Percentiles rank a stretch among this genome's conserved stretches.
phyloP scores from a whole-genome alignment of 345 rosid genomes.

The Ricinus communis region DNA sequence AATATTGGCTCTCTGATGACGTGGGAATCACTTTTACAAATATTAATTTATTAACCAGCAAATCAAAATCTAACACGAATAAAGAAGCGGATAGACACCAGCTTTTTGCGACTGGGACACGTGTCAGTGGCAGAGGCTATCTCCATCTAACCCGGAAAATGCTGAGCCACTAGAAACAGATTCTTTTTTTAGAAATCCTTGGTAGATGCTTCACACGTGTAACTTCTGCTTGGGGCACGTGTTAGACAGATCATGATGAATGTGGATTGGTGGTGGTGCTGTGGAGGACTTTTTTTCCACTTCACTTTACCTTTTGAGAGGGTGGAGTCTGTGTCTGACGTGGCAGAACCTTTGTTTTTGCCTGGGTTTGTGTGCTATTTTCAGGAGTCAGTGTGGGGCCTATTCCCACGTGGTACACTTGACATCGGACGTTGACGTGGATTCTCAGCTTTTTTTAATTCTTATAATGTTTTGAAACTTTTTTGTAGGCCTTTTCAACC shows the following conservation, averaged over 20 bases:
- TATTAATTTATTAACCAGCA: not conserved
- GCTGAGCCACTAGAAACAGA: constrained; percentile 31
- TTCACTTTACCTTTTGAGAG: constrained; percentile 15
- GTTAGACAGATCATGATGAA: not conserved
- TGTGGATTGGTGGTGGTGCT: too few species aligned
- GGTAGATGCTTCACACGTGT: constrained; percentile 19
- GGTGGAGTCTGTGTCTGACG: constrained; percentile 11
- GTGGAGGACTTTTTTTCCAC: constrained; percentile 2
- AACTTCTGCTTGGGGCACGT: not conserved
- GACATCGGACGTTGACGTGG: constrained; percentile 20
- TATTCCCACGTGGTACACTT: not conserved
- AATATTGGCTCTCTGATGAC: too few species aligned
- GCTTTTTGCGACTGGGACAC: not conserved
- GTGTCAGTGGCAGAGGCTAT: not conserved
- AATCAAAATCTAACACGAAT: constrained; percentile 14
- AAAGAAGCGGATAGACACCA: not conserved
- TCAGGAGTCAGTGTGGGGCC: not conserved
- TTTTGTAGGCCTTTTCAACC: not conserved
- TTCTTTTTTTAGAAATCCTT: not conserved
- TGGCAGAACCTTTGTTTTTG: not conserved
- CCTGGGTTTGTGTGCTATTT: not conserved
- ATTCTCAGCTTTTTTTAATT: constrained; percentile 1
- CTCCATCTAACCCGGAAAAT: constrained; percentile 8
- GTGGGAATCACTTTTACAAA: constrained; percentile 4
- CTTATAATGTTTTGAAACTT: too few species aligned